These are phyloP conservation scores for Conringia planisiliqua DNA, from an alignment of 345 rosid genomes.

Conservation along the genomic window DNA sequence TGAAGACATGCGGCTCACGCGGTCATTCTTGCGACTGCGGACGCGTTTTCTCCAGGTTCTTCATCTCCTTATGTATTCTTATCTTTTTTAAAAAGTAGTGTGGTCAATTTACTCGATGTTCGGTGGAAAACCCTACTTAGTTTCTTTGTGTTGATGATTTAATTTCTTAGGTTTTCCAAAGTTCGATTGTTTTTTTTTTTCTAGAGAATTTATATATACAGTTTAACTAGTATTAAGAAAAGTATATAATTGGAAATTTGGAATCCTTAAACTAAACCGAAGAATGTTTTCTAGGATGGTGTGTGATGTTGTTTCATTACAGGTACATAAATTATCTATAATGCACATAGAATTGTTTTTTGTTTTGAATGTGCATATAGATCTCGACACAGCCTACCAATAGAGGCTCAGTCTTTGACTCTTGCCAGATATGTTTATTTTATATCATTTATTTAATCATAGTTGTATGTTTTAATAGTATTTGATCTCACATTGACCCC, in stretches of 20 bases:
- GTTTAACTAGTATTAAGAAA: not conserved
- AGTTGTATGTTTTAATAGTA: constrained; percentile 2
- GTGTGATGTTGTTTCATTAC: not conserved
- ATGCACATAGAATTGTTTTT: not conserved
- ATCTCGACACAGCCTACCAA: constrained; percentile 3
- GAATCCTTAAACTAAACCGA: constrained; percentile 12
- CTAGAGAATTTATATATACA: not conserved
- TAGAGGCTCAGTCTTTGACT: constrained; percentile 16
- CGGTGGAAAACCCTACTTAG: constrained; percentile 14
- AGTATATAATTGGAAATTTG: not conserved
- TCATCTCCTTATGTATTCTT: not conserved
- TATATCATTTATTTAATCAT: not conserved
- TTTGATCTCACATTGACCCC: constrained; percentile 24
- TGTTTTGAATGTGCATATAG: not conserved
- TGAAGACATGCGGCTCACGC: constrained; percentile 92
- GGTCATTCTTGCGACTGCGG: constrained; percentile 99
- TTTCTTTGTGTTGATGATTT: not conserved
- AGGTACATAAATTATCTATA: not conserved
- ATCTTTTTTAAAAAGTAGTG: not conserved
- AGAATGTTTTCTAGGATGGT: constrained; percentile 5
- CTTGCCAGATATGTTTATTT: not conserved
- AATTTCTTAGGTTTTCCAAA: not conserved
- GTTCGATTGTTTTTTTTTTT: not conserved
- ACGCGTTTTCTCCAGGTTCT: constrained; percentile 90
- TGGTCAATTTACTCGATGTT: not conserved